Evolutionary conservation across 768 basidiomycete genomes (phyloP), one percentile per base, ranked within the genome.

Genomic region (Coprinellus aureogranulatus): DNA sequence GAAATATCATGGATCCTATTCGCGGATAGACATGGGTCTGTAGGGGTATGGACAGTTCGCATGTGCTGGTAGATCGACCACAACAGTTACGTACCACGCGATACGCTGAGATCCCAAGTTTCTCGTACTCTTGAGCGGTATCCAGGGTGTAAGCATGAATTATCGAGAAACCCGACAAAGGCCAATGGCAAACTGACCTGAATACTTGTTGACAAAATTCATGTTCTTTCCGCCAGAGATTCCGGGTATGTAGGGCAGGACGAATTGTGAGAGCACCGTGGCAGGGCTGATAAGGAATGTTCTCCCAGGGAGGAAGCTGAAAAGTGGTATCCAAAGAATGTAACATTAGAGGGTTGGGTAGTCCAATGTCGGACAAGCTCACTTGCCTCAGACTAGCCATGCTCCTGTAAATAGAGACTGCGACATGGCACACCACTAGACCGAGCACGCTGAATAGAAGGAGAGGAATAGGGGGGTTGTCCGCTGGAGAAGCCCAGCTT

Each of bases 81-180:
- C 8, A 14, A 6, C 14, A 34, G 14, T 6, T 14, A 28, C 48
- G 25, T 12, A 52, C 50, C 31, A 39, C 8, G 14, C 50, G 50
- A 20, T 67, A 58, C 34, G 75, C 68, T 55, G 77, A 76, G 60
- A 69, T 70, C 28, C 77, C 77, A 53, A 61, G 65, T 23, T 61
- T 40, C 46, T 68, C 53, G 23, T 49, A 54, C 51, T 57, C 53
- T 37, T 30, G 28, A 26, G 51, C 6, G 55, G n/a, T 23, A 50
- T 50, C 53, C 14, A 22, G 16, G 26, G 37, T 12, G 10, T 47
- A 27, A 23, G 44, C 2, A 50, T 9, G 58, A 37, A 34, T 34
- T 22, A 30, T 39, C 3, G 27, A 23, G 23, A 5, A 37, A 20
- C 14, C 27, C 2, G 20, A 11, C 18, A 44, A n/a, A 34, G 5